Base-by-base conservation (phyloP, 1,284 basidiomycete genomes). In the Cutaneotrichosporon sp. region DNA sequence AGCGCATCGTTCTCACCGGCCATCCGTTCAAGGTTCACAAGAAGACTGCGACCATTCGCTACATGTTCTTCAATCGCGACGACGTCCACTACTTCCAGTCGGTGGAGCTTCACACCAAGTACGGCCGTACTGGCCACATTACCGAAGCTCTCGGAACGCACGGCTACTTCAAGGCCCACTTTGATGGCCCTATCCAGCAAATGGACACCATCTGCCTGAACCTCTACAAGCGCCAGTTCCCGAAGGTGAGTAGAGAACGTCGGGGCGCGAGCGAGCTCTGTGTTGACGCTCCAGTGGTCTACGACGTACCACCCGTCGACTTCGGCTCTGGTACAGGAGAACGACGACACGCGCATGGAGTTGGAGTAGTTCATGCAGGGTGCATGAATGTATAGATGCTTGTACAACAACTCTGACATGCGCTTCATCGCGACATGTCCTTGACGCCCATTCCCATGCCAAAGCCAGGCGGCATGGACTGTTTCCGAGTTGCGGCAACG, bases 1-100 rank as follows among this genome's bases (percentile, higher is more conserved):
- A 99, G 79, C 87, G 95, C 22, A 87, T 97, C 76, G 84, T 98
- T 63, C 84, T 99, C 29, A 94, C 94, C 1, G 95, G 95, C 0
- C 94, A 97, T 78, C 95, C 95, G 0, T 93, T 92, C 87, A 97
- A 95, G 76, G 89, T 98, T 5, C 95, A 99, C 83, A 95, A 95
- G 77, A 95, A 94, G 83, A 95, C 92, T 1, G 95, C 94, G 0
- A 99, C 95, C 6, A 89, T 99, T 70, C 88, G 95, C 51, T 99
- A 97, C 83, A 94, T 99, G 92, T 97, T 99, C 82, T 98, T 99
- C 84, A 90, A 95, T 78, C 68, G 88, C 18, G 92, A 94, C 57
- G 95, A 99, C 77, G 87, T 98, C 60, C 84, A 87, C 51, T 99
- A 97, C 81, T 98, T 91, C 84, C 90, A 91, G 73, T 93, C 94